These are phyloP conservation scores for Picochlorum costavermella DNA, from an alignment of 139 green algal species.

Conservation along the genomic window DNA sequence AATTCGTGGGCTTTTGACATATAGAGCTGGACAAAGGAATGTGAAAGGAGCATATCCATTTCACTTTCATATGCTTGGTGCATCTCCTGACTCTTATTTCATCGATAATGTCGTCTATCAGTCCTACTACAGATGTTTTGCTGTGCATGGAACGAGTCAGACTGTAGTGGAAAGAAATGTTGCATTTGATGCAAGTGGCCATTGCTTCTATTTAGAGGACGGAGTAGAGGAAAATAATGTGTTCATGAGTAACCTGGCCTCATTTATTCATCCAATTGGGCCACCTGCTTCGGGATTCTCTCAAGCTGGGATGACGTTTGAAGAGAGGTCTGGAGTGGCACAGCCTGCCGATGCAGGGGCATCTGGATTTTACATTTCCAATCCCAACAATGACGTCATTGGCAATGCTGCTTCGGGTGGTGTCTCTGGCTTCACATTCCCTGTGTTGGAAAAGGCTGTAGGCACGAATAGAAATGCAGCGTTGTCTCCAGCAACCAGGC, in stretches of 20 bases:
- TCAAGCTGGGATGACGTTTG: conserved; percentile 22
- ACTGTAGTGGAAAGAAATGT: conserved; percentile 35
- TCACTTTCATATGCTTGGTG: conserved; percentile 38
- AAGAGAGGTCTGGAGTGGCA: conserved; percentile 14
- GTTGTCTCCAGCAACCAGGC: conserved; percentile 11
- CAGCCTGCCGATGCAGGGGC: conserved; percentile 44
- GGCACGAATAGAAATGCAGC: conserved; percentile 6
- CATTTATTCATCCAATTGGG: neutral
- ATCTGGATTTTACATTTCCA: conserved; percentile 46
- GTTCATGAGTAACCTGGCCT: neutral
- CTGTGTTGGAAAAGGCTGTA: conserved; percentile 31
- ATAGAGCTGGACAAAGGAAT: conserved; percentile 43
- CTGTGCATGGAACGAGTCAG: neutral
- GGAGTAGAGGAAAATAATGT: neutral
- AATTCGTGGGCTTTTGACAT: conserved; percentile 12
- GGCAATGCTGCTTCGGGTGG: conserved; percentile 50
- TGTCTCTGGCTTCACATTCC: conserved; percentile 48
- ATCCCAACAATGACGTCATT: conserved; percentile 44
- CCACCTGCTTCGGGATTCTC: conserved; percentile 16
- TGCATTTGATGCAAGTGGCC: conserved; percentile 38
- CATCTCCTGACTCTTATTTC: conserved; percentile 18
- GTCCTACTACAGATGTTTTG: neutral
- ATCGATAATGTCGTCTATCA: conserved; percentile 35
- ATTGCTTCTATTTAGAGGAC: conserved; percentile 50
- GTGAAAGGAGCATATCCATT: conserved; percentile 48